phyloP scores from a whole-genome alignment of 805 yeast species.

The Schwanniomyces sp. region DNA sequence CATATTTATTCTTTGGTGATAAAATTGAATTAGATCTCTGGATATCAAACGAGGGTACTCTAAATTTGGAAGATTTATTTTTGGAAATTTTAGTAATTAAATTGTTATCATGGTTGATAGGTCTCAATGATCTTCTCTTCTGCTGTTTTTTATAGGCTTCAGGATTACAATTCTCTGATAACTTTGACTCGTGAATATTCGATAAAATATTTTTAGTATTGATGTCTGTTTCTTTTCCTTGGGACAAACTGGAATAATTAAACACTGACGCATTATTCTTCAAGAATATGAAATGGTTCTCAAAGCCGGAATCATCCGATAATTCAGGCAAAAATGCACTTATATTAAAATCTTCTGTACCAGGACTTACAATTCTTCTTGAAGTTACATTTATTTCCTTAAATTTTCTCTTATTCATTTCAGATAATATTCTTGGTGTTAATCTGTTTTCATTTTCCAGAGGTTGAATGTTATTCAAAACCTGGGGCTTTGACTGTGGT shows the following conservation, averaged over 20 bases:
- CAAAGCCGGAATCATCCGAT: slow-evolving; percentile 50
- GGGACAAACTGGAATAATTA: slow-evolving; percentile 4
- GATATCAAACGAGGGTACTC: slow-evolving; percentile 44
- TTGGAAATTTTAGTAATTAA: slow-evolving; percentile 2
- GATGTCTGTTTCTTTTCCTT: slow-evolving; percentile 18
- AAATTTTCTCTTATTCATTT: slow-evolving; percentile 29
- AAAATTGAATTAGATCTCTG: slow-evolving; percentile 33
- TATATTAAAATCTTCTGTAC: slow-evolving; percentile 39
- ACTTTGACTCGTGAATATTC: slow-evolving; percentile 17
- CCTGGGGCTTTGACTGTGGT: background rate
- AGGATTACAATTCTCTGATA: slow-evolving; percentile 3
- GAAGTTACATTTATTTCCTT: slow-evolving; percentile 44
- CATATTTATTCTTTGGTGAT: slow-evolving; percentile 37
- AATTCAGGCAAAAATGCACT: slow-evolving; percentile 47
- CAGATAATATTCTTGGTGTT: slow-evolving; percentile 24
- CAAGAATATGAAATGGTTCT: slow-evolving; percentile 40
- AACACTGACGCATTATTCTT: slow-evolving; percentile 14
- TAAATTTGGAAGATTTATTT: slow-evolving; percentile 28
- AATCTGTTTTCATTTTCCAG: background rate
- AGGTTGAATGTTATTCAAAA: background rate
- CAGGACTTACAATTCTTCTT: slow-evolving; percentile 43
- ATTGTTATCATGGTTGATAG: background rate
- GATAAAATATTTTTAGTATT: slow-evolving; percentile 29
- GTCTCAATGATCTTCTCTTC: slow-evolving; percentile 3
- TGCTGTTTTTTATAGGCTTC: background rate